Percentiles rank a stretch among this genome's conserved stretches.
These are phyloP conservation scores for Trypanosoma theileri DNA, from an alignment of 208 protist species.

Conservation along the genomic window DNA sequence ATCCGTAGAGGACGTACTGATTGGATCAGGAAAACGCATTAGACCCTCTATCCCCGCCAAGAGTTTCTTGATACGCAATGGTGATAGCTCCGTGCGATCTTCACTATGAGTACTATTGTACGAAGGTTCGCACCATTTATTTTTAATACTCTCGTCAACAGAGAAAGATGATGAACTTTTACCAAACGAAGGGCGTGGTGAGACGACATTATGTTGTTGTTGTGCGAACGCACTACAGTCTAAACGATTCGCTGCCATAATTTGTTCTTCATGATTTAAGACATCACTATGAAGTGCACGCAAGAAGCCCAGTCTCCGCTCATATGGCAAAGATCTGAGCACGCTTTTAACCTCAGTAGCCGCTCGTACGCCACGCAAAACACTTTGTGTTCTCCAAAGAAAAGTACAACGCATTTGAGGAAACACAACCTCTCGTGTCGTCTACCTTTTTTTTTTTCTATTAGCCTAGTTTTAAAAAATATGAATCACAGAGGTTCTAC, in stretches of 20 bases:
- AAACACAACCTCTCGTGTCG: background rate
- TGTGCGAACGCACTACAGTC: conserved; percentile 49
- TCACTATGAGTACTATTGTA: conserved; percentile 1
- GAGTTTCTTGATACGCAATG: conserved; percentile 53
- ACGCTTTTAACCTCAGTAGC: conserved; percentile 40
- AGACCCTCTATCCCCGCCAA: conserved; percentile 45
- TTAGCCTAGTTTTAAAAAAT: background rate
- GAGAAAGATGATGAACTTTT: conserved; percentile 22
- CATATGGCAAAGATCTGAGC: conserved; percentile 37
- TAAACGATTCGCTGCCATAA: conserved; percentile 43
- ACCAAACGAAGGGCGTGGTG: background rate
- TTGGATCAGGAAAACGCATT: conserved; percentile 46
- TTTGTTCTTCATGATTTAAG: conserved; percentile 26
- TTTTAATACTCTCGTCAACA: background rate
- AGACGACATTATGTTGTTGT: conserved; percentile 28
- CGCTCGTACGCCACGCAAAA: conserved; percentile 46
- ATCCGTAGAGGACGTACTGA: conserved; percentile 7
- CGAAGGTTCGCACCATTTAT: background rate
- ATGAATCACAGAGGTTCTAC: too few species aligned
- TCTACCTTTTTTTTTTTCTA: conserved; percentile 8
- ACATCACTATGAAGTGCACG: conserved; percentile 40
- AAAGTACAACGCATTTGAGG: conserved; percentile 25
- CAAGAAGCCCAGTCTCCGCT: conserved; percentile 49
- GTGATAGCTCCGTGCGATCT: conserved; percentile 29
- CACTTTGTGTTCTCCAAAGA: conserved; percentile 8